These are phyloP conservation scores for Aureobasidium sp. DNA, from an alignment of 2,329 filamentous ascomycete genomes.

Conservation along the genomic window DNA sequence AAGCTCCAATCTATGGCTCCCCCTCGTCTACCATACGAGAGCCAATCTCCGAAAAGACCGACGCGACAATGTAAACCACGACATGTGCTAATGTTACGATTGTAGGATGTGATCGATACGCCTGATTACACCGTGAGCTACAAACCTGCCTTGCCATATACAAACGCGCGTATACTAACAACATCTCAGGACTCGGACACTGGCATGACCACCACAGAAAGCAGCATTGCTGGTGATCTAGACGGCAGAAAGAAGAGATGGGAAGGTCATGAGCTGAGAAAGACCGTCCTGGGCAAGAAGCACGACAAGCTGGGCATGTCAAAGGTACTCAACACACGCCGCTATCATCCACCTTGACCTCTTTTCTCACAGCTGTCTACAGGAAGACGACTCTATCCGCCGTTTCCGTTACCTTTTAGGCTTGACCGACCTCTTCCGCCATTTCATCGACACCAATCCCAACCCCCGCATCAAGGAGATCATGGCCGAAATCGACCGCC, in stretches of 20 bases:
- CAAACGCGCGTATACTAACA: not conserved
- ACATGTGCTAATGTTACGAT: not conserved
- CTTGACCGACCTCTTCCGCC: conserved; percentile 91
- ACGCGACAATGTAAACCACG: not conserved
- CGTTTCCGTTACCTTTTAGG: conserved; percentile 92
- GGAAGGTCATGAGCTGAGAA: conserved; percentile 80
- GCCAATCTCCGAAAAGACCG: not conserved
- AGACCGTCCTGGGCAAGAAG: conserved; percentile 90
- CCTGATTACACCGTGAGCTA: conserved; percentile 48
- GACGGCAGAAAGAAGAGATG: conserved; percentile 72
- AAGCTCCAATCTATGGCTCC: not conserved
- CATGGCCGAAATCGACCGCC: conserved; percentile 87
- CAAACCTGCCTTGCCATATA: not conserved
- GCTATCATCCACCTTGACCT: not conserved
- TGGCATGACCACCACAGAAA: conserved; percentile 61
- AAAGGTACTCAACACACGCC: conserved; percentile 43
- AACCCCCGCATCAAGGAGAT: conserved; percentile 92
- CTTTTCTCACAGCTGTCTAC: not conserved
- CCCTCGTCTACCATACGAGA: not conserved
- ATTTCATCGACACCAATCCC: conserved; percentile 97
- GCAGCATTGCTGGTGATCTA: conserved; percentile 73
- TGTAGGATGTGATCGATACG: conserved; percentile 44
- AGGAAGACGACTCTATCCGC: conserved; percentile 93
- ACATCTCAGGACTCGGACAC: conserved; percentile 48
- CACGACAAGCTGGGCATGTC: conserved; percentile 86